Percentiles rank a stretch among this genome's conserved stretches.
Evolutionary conservation across 495 filamentous ascomycete species (phyloP).

Genomic region (Aspergillus egyptiacus): DNA sequence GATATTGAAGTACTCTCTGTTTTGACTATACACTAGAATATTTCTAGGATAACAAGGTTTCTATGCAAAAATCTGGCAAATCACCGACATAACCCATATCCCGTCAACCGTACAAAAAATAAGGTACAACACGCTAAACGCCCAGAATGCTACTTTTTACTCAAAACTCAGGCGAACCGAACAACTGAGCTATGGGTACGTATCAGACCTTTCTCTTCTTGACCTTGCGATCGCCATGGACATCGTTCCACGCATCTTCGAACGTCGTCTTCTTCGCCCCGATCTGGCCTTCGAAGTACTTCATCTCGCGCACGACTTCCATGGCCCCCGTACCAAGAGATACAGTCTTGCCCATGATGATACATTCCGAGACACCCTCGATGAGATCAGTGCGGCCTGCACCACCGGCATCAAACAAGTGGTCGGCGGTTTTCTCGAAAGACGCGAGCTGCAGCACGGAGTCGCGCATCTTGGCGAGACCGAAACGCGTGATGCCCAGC

Average conservation of each 20-base stretch:
- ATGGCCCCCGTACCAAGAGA: conserved; percentile 86
- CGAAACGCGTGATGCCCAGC: conserved; percentile 95
- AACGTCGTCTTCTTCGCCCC: conserved; percentile 61
- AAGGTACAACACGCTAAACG: conserved; percentile 6
- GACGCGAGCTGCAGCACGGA: conserved; percentile 89
- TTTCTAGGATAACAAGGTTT: background rate
- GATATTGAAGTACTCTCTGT: too few species aligned
- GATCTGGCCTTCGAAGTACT: conserved; percentile 59
- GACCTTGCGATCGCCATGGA: conserved; percentile 23
- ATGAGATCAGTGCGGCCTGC: conserved; percentile 83
- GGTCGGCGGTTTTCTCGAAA: conserved; percentile 98
- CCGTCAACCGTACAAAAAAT: conserved; percentile 2
- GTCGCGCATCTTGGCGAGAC: conserved; percentile 94
- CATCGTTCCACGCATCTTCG: conserved; percentile 64
- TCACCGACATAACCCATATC: conserved; percentile 3
- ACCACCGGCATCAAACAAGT: conserved; percentile 91
- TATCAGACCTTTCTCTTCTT: conserved; percentile 22
- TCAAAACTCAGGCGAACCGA: conserved; percentile 6
- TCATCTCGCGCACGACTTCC: conserved; percentile 73
- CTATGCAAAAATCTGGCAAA: background rate
- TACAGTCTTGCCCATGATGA: conserved; percentile 96
- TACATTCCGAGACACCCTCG: conserved; percentile 91
- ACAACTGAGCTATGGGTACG: too few species aligned
- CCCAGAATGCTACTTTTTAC: conserved; percentile 9
- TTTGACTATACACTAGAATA: background rate